Percentiles rank a stretch among this genome's conserved stretches.
phyloP scores from a whole-genome alignment of 164 flowering plant genomes.

The Vitis amurensis region DNA sequence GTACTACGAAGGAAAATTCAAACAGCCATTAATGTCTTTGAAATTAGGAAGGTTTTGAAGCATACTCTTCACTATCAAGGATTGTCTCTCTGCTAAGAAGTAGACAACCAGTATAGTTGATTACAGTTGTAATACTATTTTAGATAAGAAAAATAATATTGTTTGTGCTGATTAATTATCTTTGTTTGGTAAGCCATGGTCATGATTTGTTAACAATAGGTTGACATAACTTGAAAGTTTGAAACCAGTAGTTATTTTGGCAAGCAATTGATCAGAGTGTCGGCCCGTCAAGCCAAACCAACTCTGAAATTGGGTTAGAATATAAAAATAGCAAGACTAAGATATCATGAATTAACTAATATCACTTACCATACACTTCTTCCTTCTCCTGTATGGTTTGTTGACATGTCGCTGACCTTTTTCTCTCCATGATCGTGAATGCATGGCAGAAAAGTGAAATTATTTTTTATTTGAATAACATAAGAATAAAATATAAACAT shows the following conservation, averaged over 20 bases:
- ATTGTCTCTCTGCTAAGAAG: too few species aligned
- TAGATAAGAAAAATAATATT: neutral
- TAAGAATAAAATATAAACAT: too few species aligned
- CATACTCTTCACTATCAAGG: too few species aligned
- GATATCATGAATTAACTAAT: neutral
- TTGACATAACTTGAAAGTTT: slow-evolving; percentile 24
- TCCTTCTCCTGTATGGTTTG: neutral
- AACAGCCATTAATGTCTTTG: too few species aligned
- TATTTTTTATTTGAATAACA: neutral
- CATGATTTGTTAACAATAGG: slow-evolving; percentile 24
- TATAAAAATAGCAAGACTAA: neutral
- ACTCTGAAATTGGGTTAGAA: slow-evolving; percentile 1
- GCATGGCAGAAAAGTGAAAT: neutral
- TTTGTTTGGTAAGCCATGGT: slow-evolving; percentile 24
- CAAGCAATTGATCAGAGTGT: slow-evolving; percentile 3
- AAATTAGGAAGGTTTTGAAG: too few species aligned
- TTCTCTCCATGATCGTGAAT: neutral
- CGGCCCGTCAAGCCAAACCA: slow-evolving; percentile 8
- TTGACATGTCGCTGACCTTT: neutral
- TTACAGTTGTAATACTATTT: slow-evolving; percentile 14
- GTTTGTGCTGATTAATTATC: slow-evolving; percentile 16
- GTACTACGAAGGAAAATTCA: too few species aligned
- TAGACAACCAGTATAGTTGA: slow-evolving; percentile 3
- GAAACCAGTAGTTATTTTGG: neutral
- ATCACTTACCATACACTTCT: too few species aligned